These are phyloP conservation scores for Turnera subulata DNA, from an alignment of 345 rosid genomes.

Conservation along the genomic window DNA sequence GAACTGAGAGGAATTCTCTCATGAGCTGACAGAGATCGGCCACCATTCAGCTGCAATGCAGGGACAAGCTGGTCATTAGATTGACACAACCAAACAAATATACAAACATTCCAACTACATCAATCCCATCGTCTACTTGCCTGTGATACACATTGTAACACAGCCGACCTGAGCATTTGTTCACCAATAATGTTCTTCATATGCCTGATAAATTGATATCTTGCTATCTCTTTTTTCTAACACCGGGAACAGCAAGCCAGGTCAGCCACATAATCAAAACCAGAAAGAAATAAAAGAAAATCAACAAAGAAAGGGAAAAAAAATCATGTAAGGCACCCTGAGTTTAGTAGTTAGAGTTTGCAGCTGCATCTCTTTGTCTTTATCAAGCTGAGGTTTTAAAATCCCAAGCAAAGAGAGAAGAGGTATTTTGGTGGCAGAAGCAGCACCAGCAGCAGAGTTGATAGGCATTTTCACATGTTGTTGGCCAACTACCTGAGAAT, in stretches of 20 bases:
- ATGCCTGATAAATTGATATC: conserved; percentile 74
- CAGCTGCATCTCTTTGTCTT: conserved; percentile 90
- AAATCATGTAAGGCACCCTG: conserved; percentile 42
- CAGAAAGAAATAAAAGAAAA: conserved; percentile 17
- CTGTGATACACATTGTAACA: conserved; percentile 60
- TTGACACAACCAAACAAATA: conserved; percentile 13
- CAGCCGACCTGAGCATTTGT: conserved; percentile 80
- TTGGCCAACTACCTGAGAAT: conserved; percentile 42
- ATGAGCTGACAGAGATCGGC: conserved; percentile 49
- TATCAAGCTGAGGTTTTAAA: conserved; percentile 68
- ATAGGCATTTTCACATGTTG: conserved; percentile 46
- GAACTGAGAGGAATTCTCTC: conserved; percentile 37
- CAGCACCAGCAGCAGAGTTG: conserved; percentile 31
- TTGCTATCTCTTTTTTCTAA: conserved; percentile 80
- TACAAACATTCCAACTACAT: conserved; percentile 2
- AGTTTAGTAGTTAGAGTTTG: conserved; percentile 62
- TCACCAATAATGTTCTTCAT: conserved; percentile 90
- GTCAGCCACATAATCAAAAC: too few species aligned
- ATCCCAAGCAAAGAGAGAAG: conserved; percentile 74
- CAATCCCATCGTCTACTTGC: conserved; percentile 30
- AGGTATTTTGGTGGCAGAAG: conserved; percentile 38
- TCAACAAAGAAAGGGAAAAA: conserved; percentile 10
- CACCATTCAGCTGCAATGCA: conserved; percentile 43
- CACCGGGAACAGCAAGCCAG: conserved; percentile 19
- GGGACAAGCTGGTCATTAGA: too few species aligned